Percentiles rank a stretch among this genome's conserved stretches.
Evolutionary conservation across 306 rosid species (phyloP).

Genomic region (Vigna angularis): DNA sequence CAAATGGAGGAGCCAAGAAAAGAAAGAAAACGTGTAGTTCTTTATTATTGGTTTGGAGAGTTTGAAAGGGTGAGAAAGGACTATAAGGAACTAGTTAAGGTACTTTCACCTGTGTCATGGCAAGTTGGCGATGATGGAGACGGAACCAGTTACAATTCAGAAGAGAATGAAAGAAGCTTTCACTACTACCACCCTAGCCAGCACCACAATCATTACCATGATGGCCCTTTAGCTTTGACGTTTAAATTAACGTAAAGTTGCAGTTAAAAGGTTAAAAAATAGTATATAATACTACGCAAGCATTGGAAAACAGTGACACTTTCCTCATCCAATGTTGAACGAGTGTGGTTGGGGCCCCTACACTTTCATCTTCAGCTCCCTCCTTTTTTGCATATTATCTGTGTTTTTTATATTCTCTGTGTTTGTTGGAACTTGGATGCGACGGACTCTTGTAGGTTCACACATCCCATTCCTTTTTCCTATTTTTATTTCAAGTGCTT

Average conservation of each 20-base stretch:
- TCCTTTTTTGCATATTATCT: not conserved
- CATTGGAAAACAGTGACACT: constrained; percentile 2
- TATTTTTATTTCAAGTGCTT: not conserved
- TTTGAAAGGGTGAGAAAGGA: not conserved
- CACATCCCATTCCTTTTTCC: not conserved
- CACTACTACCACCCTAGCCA: not conserved
- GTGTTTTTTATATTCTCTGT: not conserved
- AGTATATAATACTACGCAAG: not conserved
- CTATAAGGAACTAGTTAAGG: not conserved
- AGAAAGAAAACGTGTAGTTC: constrained; percentile 29
- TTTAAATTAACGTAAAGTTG: constrained; percentile 40
- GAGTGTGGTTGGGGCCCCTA: constrained; percentile 21
- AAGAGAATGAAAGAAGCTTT: constrained; percentile 9
- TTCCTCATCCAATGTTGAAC: constrained; percentile 14
- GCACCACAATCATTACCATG: constrained; percentile 2
- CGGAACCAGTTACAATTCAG: constrained; percentile 11
- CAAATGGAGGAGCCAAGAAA: constrained; percentile 10
- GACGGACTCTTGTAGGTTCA: not conserved
- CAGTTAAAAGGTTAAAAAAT: constrained; percentile 20
- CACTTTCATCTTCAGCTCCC: not conserved
- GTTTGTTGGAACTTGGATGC: not conserved
- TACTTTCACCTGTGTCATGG: constrained; percentile 39
- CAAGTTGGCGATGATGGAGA: constrained; percentile 26
- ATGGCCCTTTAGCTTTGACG: constrained; percentile 31
- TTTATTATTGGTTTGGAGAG: constrained; percentile 10